phyloP scores from a whole-genome alignment of 306 rosid genomes.

The Acacia melanoxylon region DNA sequence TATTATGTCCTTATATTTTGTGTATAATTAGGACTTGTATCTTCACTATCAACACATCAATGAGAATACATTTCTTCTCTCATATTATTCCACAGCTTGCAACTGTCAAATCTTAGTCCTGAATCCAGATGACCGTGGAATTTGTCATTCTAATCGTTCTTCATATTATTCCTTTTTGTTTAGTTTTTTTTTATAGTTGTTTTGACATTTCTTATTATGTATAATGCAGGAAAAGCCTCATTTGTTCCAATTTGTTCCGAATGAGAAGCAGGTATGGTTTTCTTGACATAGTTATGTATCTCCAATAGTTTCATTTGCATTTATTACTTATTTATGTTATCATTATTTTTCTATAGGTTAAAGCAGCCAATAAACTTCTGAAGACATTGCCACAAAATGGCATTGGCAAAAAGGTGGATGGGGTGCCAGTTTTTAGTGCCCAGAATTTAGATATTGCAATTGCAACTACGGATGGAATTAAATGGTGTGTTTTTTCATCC shows the following conservation, averaged over 20 bases:
- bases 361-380: slow-evolving; percentile 89
- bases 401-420: slow-evolving; percentile 72
- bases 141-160: not conserved
- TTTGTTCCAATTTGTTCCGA: slow-evolving; percentile 91
- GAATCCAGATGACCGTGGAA: slow-evolving; percentile 9
- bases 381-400: slow-evolving; percentile 57
- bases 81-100: no score
- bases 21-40: no score
- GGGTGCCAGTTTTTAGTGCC: slow-evolving; percentile 97
- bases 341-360: slow-evolving; percentile 56
- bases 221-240: slow-evolving; percentile 89
- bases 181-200: not conserved
- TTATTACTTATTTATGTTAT: slow-evolving; percentile 12
- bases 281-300: slow-evolving; percentile 15
- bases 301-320: slow-evolving; percentile 16
- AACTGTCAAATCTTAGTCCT: not conserved
- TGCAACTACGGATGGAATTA: slow-evolving; percentile 83
- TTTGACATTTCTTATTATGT: slow-evolving; percentile 13
- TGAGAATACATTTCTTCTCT: no score
- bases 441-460: slow-evolving; percentile 95
- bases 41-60: no score
- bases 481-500: slow-evolving; percentile 60
- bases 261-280: slow-evolving; percentile 88
- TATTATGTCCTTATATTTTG: no score
- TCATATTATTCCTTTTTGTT: not conserved